These are phyloP conservation scores for Avicennia marina DNA, from an alignment of 257 asterid genomes.

Conservation along the genomic window DNA sequence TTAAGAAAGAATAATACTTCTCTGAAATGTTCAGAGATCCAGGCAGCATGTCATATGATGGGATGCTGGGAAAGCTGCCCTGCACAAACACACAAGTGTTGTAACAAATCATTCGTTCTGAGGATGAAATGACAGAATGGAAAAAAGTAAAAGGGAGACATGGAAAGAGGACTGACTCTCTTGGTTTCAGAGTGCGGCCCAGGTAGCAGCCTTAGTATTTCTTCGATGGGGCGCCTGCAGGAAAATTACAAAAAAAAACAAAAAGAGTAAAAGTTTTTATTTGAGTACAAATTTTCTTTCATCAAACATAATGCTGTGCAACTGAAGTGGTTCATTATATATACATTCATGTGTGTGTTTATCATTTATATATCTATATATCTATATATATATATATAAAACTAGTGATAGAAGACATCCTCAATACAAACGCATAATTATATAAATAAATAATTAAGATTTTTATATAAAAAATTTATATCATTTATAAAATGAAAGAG, in stretches of 20 bases:
- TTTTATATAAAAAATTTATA: too few species aligned
- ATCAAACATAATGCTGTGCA: too few species aligned
- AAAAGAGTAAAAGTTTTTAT: background rate
- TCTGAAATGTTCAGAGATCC: conserved; percentile 55
- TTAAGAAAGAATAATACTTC: conserved; percentile 38
- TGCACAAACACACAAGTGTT: conserved; percentile 30
- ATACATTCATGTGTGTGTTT: too few species aligned
- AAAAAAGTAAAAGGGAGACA: conserved; percentile 2
- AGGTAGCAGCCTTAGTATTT: conserved; percentile 83
- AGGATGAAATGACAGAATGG: background rate
- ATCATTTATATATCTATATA: too few species aligned
- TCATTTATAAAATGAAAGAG: too few species aligned
- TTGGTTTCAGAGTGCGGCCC: conserved; percentile 90
- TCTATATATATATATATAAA: too few species aligned
- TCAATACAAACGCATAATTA: too few species aligned
- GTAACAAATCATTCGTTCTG: conserved; percentile 9
- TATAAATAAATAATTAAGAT: too few species aligned
- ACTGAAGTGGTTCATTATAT: too few species aligned
- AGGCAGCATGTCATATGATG: conserved; percentile 55
- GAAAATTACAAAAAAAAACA: background rate
- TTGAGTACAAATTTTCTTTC: too few species aligned
- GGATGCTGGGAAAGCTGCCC: conserved; percentile 73
- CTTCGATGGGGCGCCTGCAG: conserved; percentile 90
- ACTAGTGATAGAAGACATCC: too few species aligned
- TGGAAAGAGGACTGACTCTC: conserved; percentile 47